Evolutionary conservation across 257 asterid genomes (phyloP).

Genomic region (Petrea volubilis): DNA sequence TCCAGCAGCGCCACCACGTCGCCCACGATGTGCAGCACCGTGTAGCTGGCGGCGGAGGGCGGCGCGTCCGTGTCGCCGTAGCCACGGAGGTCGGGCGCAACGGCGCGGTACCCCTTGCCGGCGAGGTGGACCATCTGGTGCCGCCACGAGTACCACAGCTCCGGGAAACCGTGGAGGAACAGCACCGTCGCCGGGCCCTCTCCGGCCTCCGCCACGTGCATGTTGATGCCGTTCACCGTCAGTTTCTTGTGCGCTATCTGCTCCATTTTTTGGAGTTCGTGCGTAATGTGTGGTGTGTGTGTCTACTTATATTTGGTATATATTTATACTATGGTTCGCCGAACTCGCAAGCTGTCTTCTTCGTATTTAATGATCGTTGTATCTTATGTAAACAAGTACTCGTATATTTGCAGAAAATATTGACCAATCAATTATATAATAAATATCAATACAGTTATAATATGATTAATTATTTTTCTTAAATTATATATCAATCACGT

Average conservation of each 20-base stretch:
- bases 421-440: no score
- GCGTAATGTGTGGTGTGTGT: no score
- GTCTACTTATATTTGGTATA: no score
- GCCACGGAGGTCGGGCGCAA: slow-evolving; percentile 52
- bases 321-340: no score
- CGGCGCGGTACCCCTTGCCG: slow-evolving; percentile 37
- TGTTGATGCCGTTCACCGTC: slow-evolving; percentile 32
- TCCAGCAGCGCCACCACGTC: slow-evolving; percentile 44
- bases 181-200: slow-evolving; percentile 35
- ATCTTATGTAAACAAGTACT: no score
- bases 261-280: slow-evolving; percentile 17
- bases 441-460: no score
- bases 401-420: no score
- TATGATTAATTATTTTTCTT: no score
- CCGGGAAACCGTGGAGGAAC: slow-evolving; percentile 50
- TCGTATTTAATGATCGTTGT: no score
- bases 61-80: slow-evolving; percentile 49
- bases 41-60: slow-evolving; percentile 28
- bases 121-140: slow-evolving; percentile 47
- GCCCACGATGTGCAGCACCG: slow-evolving; percentile 36
- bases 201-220: slow-evolving; percentile 48
- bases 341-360: no score
- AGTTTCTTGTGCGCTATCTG: slow-evolving; percentile 22
- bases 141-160: slow-evolving; percentile 56
- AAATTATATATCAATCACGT: no score